Conservation (phyloP, 1,284 basidiomycete species). For the Cutaneotrichosporon sp. region DNA sequence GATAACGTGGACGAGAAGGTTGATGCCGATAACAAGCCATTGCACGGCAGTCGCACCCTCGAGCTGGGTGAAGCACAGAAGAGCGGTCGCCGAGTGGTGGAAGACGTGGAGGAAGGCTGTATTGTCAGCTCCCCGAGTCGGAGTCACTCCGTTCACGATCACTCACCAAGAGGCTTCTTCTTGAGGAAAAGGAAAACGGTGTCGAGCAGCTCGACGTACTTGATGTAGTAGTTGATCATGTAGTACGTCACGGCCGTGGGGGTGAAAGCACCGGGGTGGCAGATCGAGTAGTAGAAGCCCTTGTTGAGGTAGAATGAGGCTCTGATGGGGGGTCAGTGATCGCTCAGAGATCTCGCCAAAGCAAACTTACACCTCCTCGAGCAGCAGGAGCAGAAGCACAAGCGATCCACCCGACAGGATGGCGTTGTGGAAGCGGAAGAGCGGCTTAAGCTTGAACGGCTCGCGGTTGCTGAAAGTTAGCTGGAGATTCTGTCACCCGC, state of each 20-base stretch:
- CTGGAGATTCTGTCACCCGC: neutral
- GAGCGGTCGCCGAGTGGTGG: constrained; percentile 96
- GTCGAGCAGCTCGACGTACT: constrained; percentile 89
- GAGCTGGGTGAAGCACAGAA: constrained; percentile 90
- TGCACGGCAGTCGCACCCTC: constrained; percentile 92
- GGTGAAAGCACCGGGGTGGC: constrained; percentile 74
- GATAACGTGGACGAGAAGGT: constrained; percentile 90
- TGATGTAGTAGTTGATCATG: constrained; percentile 98
- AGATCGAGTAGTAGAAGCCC: constrained; percentile 73
- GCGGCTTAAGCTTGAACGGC: constrained; percentile 70
- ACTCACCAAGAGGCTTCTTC: constrained; percentile 89
- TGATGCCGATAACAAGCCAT: constrained; percentile 92
- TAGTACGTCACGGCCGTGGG: constrained; percentile 87
- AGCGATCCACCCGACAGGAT: constrained; percentile 76
- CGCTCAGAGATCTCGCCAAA: neutral
- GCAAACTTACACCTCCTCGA: constrained; percentile 71
- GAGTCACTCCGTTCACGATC: neutral
- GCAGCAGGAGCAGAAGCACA: constrained; percentile 75
- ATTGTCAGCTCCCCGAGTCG: neutral
- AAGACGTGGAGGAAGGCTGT: constrained; percentile 95
- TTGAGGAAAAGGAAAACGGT: constrained; percentile 96
- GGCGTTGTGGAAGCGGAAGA: constrained; percentile 91
- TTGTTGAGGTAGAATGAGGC: constrained; percentile 66
- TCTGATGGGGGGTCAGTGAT: constrained; percentile 24
- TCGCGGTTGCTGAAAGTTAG: constrained; percentile 52